Evolutionary conservation across 352 stramenopile species (phyloP).

Genomic region (Phytopythium aichiense): DNA sequence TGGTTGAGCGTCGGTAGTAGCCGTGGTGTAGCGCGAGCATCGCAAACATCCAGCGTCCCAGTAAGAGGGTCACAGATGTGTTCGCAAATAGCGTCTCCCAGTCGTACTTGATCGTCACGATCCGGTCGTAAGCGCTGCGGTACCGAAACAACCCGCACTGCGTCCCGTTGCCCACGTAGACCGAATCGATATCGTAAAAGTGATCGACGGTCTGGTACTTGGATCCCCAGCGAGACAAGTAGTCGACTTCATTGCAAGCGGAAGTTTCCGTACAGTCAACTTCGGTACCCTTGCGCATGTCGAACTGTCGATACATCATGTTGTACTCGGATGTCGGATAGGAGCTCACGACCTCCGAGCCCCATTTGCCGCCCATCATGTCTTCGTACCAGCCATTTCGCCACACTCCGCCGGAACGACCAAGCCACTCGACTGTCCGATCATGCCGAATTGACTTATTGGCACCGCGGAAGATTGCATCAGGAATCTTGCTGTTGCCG

Average conservation of each 20-base stretch:
- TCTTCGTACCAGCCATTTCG: constrained; percentile 12
- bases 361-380: not conserved
- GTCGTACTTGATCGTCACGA: constrained; percentile 1
- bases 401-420: not conserved
- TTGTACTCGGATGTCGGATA: not conserved
- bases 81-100: constrained; percentile 3
- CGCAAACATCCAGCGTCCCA: constrained; percentile 7
- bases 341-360: constrained; percentile 1
- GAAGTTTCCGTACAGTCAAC: not conserved
- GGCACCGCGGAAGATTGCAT: constrained; percentile 9
- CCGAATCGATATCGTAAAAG: constrained; percentile 17
- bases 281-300: not conserved
- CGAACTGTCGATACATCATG: constrained; percentile 6
- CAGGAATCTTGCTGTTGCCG: not conserved
- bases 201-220: constrained; percentile 13
- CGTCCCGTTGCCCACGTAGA: constrained; percentile 8
- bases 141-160: not conserved
- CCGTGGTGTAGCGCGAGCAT: constrained; percentile 3
- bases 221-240: constrained; percentile 8
- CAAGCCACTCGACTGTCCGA: constrained; percentile 5
- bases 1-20: not conserved
- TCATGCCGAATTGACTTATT: constrained; percentile 4
- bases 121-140: not conserved
- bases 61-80: not conserved
- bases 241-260: not conserved